Evolutionary conservation across 2,329 filamentous ascomycete genomes (phyloP).

Genomic region (Falciphora oryzae): DNA sequence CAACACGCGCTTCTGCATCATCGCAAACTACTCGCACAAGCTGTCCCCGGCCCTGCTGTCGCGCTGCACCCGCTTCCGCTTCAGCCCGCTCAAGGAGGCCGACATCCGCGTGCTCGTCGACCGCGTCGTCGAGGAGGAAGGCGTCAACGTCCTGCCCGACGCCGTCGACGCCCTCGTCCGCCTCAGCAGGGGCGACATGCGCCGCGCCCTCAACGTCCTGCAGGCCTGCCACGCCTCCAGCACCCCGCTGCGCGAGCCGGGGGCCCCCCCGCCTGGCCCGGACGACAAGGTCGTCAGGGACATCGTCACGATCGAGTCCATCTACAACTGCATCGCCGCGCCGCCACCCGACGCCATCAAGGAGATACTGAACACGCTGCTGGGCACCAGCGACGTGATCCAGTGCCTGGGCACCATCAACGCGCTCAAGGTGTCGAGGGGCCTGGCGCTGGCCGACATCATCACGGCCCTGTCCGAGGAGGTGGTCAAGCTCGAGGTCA

Average conservation of each 20-base stretch:
- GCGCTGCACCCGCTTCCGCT: conserved; percentile 89
- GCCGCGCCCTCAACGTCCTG: conserved; percentile 86
- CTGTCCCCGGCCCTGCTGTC: conserved; percentile 88
- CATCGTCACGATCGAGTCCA: conserved; percentile 78
- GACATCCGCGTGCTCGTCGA: conserved; percentile 86
- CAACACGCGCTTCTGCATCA: conserved; percentile 96
- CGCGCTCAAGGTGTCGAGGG: conserved; percentile 76
- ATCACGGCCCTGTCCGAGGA: conserved; percentile 82
- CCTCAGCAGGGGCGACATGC: conserved; percentile 93
- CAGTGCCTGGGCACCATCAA: conserved; percentile 86
- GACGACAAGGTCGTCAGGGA: conserved; percentile 66
- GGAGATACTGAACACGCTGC: conserved; percentile 75
- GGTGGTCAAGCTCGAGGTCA: conserved; percentile 75
- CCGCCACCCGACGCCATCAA: conserved; percentile 85
- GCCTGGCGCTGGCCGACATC: conserved; percentile 88
- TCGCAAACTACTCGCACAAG: conserved; percentile 98
- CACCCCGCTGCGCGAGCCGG: conserved; percentile 59
- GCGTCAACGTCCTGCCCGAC: conserved; percentile 73
- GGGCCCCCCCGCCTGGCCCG: conserved; percentile 45
- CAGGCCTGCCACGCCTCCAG: conserved; percentile 96
- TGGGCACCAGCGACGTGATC: conserved; percentile 81
- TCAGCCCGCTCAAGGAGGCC: conserved; percentile 82
- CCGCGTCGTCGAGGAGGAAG: conserved; percentile 81
- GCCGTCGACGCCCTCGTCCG: conserved; percentile 79
- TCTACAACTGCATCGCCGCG: conserved; percentile 96